Evolutionary conservation across 768 basidiomycete genomes (phyloP), one percentile per base, ranked within the genome.

Genomic region (Boletus rubescentipes): DNA sequence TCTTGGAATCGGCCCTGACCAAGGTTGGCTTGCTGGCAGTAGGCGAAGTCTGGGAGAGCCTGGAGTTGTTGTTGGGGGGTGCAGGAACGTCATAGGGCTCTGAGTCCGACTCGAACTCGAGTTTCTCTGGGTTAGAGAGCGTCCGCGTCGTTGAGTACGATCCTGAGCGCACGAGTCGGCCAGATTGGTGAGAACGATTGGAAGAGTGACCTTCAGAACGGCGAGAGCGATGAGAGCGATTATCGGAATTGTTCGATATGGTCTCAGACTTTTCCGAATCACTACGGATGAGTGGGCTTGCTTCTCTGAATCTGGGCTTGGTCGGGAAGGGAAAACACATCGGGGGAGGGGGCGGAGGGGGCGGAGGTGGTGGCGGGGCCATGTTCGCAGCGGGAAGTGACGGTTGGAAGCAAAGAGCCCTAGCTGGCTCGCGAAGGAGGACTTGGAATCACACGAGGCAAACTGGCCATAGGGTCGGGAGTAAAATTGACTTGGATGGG

Each of bases 51-150:
- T 77, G 77, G 2, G 70, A 67, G 30, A 82, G 69, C 59, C 76
- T 78, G 21, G 55, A 38, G 73, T 72, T 43, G 67, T 73, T 71
- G 38, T 74, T 70, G 36, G 58, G 48, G 16, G 44, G 56, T 32
- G 66, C 15, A 12, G 61, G 64, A 16, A 53, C 66, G 53, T 83
- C 82, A 67, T 85, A 86, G 43, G 73, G 73, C 58, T 86, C 85
- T 2, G 84, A 83, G 64, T 86, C 85, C 0, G 82, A 76, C 56
- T 76, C 76, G 60, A 86, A 86, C 3, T 80, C 76, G 18, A 86
- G 69, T 57, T 77, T 79, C 47, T 80, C 79, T 1, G 75, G 68
- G 26, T 64, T 64, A 35, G 78, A 73, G 21, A 79, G 57, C 1
- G 68, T 70, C 3, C 64, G 77, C 0, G 75, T 72, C 0, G 76